Conservation (phyloP, 2,329 filamentous ascomycete species). For the Calonectria pteridis region DNA sequence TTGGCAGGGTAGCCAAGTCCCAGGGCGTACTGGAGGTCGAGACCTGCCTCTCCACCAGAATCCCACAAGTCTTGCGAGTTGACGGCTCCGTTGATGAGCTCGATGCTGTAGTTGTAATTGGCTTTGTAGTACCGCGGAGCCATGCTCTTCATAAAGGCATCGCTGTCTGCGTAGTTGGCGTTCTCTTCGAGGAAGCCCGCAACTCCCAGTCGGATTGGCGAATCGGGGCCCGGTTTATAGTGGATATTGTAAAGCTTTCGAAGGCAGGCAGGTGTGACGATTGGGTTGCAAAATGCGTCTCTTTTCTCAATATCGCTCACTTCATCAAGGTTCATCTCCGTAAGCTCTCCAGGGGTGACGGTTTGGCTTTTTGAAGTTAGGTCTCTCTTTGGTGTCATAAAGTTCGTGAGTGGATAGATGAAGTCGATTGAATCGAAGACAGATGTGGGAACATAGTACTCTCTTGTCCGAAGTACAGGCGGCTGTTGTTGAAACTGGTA, state of each 20-base stretch:
- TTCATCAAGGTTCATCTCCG: constrained; percentile 27
- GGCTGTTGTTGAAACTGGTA: constrained; percentile 55
- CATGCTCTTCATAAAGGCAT: constrained; percentile 52
- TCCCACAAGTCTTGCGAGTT: constrained; percentile 54
- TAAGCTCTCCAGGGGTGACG: constrained; percentile 21
- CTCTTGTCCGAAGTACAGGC: constrained; percentile 57
- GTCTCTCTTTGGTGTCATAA: constrained; percentile 57
- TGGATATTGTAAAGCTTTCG: constrained; percentile 60
- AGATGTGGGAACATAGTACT: constrained; percentile 58
- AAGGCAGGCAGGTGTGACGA: constrained; percentile 57
- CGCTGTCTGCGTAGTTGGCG: constrained; percentile 58
- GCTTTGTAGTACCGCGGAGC: constrained; percentile 48
- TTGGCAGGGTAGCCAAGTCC: constrained; percentile 58
- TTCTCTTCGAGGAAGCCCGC: constrained; percentile 65
- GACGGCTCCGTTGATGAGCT: constrained; percentile 57
- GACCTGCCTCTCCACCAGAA: constrained; percentile 59
- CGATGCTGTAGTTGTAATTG: constrained; percentile 55
- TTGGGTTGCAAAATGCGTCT: constrained; percentile 46
- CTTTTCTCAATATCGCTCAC: constrained; percentile 32
- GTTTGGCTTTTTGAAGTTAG: constrained; percentile 34
- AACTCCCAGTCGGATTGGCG: constrained; percentile 57
- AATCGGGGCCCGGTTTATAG: constrained; percentile 46
- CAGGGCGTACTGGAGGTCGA: constrained; percentile 64
- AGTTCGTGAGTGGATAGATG: constrained; percentile 62
- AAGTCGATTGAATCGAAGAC: constrained; percentile 58